Evolutionary conservation across 192 early-diverging fungal species (phyloP), one percentile per base, ranked within the genome.

Genomic region (Geranomyces michiganensis): DNA sequence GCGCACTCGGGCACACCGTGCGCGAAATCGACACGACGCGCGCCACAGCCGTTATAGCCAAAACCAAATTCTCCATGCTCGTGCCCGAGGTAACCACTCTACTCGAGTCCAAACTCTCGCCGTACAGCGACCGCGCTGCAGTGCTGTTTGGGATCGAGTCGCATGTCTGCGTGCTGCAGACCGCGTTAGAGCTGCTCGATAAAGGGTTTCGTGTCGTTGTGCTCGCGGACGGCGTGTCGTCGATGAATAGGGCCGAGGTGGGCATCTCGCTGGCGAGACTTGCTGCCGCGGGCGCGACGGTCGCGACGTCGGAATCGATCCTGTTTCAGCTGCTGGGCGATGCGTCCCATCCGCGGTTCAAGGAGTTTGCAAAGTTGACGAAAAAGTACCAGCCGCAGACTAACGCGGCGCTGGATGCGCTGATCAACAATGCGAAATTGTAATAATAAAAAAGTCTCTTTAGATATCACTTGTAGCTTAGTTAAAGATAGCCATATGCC

Each of bases 121-220:
- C 88, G 47, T 91, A 90, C 6, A 15, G 7, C 3, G 26, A 55
- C 21, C 24, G 58, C 15, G 58, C 58, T 4, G 85, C 93, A 7
- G 85, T 99, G 1, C 74, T 99, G 19, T 93, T 94, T 78, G 97
- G 96, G 19, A 93, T 95, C 64, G 96, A 98, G 86, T 85, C 93
- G 15, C 97, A 99, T 73, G 96, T 99, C 6, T 99, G 97, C 73
- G 90, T 99, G 6, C 68, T 94, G 44, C 97, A 99, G 79, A 97
- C 97, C 14, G 91, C 93, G 24, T 81, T 99, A 76, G 97, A 97
- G 55, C 72, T 99, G 27, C 68, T 95, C 46, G 89, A 92, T 30
- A 76, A 84, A 27, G 79, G 90, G 60, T 88, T 86, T 67, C 86
- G 92, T 65, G 94, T 96, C 49, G 90, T 93, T 70, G 91, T 99